Base-by-base conservation (phyloP, 352 stramenopile species). In the Phytophthora ohioensis region DNA sequence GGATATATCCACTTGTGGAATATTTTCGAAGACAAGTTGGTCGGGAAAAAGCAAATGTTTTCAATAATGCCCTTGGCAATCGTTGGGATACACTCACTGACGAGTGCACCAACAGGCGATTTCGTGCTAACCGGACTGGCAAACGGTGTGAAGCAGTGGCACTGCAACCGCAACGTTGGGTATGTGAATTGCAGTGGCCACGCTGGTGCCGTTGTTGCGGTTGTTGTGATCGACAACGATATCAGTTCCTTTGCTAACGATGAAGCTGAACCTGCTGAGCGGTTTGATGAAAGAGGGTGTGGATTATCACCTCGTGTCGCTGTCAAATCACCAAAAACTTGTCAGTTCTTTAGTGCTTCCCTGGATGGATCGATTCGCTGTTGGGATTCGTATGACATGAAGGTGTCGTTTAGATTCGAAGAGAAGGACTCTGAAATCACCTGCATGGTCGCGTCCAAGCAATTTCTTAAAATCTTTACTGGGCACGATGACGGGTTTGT, bases 351-450 rank as follows among this genome's bases (percentile, higher is more conserved):
- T 51, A 91, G 82, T 56, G 80, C 81, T 35, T 92, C 85, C 17
- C 57, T 91, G 17, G 87, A 94, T 51, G 87, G 83, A 17, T 84
- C 83, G n/a, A 76, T 94, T 17, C 80, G 87, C 1, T 94, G 87
- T 60, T 94, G 87, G 87, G 85, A 92, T 39, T 76, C 80, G 42
- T 90, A 90, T 60, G 82, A 91, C 32, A 85, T 90, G 71, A 85
- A 88, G 36, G 61, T 73, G 3, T 71, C 82, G 5, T 91, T 83
- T 51, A 71, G 79, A 15, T 94, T 93, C 64, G 81, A 92, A 58
- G 87, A 93, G 63, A 75, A 74, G n/a, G 51, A 79, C 4, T 84
- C 80, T 0, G 85, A 94, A 57, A 77, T 94, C 32, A 91, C 84
- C 17, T 84, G 77, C 43, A 87, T 92, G 62, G 39, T 77, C 4